Percentiles rank a stretch among this genome's conserved stretches.
phyloP scores from a whole-genome alignment of 2,329 filamentous ascomycete species.

The Berkeleyomyces basicola region DNA sequence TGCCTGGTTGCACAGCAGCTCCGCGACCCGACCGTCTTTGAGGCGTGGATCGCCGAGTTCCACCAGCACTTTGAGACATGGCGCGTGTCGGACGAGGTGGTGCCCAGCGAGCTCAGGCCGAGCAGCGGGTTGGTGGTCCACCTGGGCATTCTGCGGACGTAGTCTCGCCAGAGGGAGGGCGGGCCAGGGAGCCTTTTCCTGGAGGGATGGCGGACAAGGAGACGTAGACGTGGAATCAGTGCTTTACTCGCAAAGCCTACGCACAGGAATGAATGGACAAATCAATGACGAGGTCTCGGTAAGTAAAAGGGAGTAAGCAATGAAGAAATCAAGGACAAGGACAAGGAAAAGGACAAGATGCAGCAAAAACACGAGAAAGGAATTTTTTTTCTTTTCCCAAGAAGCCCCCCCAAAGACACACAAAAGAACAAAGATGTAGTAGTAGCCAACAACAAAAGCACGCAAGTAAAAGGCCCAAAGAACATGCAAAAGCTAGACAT shows the following conservation, averaged over 20 bases:
- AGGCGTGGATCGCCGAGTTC: constrained; percentile 61
- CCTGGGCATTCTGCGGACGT: constrained; percentile 43
- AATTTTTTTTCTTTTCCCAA: no score
- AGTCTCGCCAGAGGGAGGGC: not conserved
- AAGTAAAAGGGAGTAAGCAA: no score
- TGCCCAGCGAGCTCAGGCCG: constrained; percentile 42
- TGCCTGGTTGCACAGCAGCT: constrained; percentile 83
- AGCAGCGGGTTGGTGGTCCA: constrained; percentile 70
- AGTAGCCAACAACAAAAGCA: not conserved
- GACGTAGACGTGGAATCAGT: no score
- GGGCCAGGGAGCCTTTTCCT: not conserved
- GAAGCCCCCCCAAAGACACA: not conserved
- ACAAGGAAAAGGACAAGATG: no score
- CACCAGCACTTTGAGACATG: constrained; percentile 52
- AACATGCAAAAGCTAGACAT: not conserved
- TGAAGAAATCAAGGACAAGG: no score
- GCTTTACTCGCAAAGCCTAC: no score
- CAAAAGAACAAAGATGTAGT: not conserved
- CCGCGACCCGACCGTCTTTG: constrained; percentile 69
- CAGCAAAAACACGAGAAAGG: no score
- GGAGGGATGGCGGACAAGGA: not conserved
- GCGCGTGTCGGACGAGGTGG: constrained; percentile 49
- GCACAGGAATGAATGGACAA: no score
- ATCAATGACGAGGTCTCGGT: no score
- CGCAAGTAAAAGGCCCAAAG: not conserved